Percentiles rank a stretch among this genome's conserved stretches.
Conservation (phyloP, 192 early-diverging fungal species). For the Geranomyces variabilis region DNA sequence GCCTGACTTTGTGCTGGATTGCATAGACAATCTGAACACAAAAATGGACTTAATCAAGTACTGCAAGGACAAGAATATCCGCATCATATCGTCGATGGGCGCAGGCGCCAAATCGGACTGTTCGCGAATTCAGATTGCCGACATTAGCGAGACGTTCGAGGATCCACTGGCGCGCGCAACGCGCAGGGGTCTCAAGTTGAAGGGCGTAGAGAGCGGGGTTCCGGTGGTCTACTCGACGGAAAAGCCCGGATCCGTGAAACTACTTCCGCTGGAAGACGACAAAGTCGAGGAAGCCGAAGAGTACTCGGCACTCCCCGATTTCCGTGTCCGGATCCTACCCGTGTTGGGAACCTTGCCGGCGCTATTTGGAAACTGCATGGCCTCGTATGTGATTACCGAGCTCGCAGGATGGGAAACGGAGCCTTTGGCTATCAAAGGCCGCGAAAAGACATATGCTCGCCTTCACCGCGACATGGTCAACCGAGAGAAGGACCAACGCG, state of each 20-base stretch:
- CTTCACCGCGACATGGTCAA: constrained; percentile 72
- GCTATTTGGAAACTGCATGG: constrained; percentile 93
- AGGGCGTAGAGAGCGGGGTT: constrained; percentile 77
- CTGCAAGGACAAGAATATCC: constrained; percentile 74
- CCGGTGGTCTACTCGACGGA: constrained; percentile 95
- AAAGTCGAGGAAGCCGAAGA: constrained; percentile 83
- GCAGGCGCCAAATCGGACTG: constrained; percentile 97
- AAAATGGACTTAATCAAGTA: constrained; percentile 88
- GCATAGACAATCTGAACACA: constrained; percentile 96
- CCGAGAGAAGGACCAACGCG: constrained; percentile 42
- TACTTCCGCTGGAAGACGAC: constrained; percentile 87
- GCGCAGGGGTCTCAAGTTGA: constrained; percentile 69
- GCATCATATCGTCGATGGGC: constrained; percentile 93
- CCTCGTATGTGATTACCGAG: constrained; percentile 76
- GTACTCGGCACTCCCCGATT: constrained; percentile 90
- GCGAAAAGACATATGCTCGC: constrained; percentile 72
- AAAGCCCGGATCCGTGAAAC: constrained; percentile 87
- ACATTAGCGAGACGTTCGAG: constrained; percentile 93
- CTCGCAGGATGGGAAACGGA: constrained; percentile 45
- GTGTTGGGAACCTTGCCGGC: constrained; percentile 86
- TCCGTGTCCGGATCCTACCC: constrained; percentile 67
- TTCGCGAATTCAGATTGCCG: constrained; percentile 94
- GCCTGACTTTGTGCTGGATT: constrained; percentile 63
- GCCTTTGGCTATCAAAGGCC: constrained; percentile 52
- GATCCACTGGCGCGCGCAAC: constrained; percentile 91